Evolutionary conservation across 2,329 filamentous ascomycete genomes (phyloP).

Genomic region (Sporothrix variecibatus): DNA sequence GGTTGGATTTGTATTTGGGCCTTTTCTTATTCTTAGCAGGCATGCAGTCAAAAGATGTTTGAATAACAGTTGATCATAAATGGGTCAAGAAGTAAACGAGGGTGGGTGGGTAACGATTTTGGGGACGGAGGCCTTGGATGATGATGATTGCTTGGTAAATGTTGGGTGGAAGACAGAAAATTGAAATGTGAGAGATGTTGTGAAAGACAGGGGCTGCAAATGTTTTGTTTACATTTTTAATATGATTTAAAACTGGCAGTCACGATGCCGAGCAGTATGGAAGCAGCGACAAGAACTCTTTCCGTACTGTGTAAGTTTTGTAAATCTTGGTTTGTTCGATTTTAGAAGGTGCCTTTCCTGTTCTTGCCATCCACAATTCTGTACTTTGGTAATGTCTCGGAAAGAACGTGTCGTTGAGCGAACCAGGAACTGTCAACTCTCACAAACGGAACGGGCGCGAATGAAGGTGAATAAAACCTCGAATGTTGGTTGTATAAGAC

Average conservation of each 20-base stretch:
- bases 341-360: not conserved
- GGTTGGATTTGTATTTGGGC: not conserved
- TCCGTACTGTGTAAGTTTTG: not conserved
- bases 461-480: not conserved
- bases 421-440: not conserved
- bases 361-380: not conserved
- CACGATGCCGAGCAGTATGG: not conserved
- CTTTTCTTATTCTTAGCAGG: not conserved
- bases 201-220: not conserved
- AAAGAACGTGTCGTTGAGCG: not conserved
- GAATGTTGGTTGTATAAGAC: not conserved
- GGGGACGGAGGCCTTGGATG: not conserved
- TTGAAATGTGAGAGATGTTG: not conserved
- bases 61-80: not conserved
- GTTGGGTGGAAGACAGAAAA: not conserved
- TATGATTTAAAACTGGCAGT: not conserved
- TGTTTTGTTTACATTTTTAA: conserved; percentile 2
- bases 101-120: not conserved
- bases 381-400: not conserved
- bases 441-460: not conserved
- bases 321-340: not conserved
- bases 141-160: not conserved
- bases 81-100: not conserved
- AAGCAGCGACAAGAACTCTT: not conserved
- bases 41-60: not conserved